Evolutionary conservation across 179 eudicot genomes (phyloP).

Genomic region (Gypsophila paniculata): DNA sequence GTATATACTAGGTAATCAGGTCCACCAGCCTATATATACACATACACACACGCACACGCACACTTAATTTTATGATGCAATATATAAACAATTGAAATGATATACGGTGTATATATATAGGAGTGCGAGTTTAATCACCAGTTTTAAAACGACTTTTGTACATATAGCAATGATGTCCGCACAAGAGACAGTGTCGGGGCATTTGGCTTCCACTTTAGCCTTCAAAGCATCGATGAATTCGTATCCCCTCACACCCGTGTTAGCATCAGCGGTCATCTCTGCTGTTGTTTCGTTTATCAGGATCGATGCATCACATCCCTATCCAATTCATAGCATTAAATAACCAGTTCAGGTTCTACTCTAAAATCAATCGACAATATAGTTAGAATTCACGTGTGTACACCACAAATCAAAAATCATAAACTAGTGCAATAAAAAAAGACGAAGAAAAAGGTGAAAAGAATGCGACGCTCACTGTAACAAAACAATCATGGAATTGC

Average conservation of each 20-base stretch:
- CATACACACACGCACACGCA: neutral
- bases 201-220: conserved; percentile 37
- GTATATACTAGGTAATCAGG: conserved; percentile 19
- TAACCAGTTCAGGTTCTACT: too few relatives aligned
- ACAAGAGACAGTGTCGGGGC: conserved; percentile 59
- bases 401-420: too few relatives aligned
- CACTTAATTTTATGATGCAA: neutral
- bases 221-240: conserved; percentile 50
- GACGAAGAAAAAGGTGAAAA: too few relatives aligned
- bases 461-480: too few relatives aligned
- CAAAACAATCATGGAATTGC: too few relatives aligned
- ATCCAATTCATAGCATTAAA: too few relatives aligned
- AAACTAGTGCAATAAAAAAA: too few relatives aligned
- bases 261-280: conserved; percentile 37
- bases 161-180: conserved; percentile 58
- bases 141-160: conserved; percentile 33
- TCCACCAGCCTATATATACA: conserved; percentile 22
- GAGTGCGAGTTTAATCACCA: neutral
- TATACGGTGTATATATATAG: neutral
- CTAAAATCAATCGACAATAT: too few relatives aligned
- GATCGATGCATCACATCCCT: conserved; percentile 68
- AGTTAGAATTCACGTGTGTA: too few relatives aligned
- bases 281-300: conserved; percentile 41
- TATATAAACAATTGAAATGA: too few relatives aligned
- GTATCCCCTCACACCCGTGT: conserved; percentile 36